Evolutionary conservation across 805 yeast species (phyloP).

Genomic region (Yarrowia divulgata): DNA sequence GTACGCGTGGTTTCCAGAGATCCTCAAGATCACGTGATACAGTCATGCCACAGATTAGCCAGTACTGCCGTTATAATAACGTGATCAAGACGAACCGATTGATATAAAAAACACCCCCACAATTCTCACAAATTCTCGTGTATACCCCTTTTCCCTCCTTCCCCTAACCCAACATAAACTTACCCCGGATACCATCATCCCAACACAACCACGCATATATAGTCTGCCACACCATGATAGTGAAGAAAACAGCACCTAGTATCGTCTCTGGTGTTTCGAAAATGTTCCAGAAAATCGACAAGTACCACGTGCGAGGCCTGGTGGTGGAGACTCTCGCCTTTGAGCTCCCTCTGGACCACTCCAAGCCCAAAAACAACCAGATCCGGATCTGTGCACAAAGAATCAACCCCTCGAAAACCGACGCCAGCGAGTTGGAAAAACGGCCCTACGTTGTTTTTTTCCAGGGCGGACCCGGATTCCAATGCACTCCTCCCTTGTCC

Average conservation of each 20-base stretch:
- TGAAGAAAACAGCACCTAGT: not conserved
- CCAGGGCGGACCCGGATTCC: conserved; percentile 40
- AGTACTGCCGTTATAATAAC: too few relatives aligned
- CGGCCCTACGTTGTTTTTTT: conserved; percentile 22
- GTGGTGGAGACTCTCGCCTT: conserved; percentile 32
- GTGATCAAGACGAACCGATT: not conserved
- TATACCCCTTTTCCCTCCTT: not conserved
- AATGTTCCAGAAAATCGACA: conserved; percentile 23
- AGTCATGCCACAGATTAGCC: too few relatives aligned
- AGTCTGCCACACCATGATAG: not conserved
- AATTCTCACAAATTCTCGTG: not conserved
- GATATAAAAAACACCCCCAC: not conserved
- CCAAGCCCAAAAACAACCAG: not conserved
- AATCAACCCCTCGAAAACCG: conserved; percentile 18
- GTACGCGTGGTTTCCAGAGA: too few relatives aligned
- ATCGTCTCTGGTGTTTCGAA: not conserved
- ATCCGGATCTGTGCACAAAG: conserved; percentile 28
- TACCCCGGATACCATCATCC: not conserved
- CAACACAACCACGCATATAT: not conserved
- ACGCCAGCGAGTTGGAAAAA: not conserved
- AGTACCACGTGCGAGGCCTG: conserved; percentile 20
- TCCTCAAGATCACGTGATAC: not conserved
- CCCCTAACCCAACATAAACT: not conserved
- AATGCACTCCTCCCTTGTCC: conserved; percentile 51
- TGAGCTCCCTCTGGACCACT: conserved; percentile 29